A percentile compares a stretch with the other conserved stretches of the same genome.
These are phyloP conservation scores for Inga leiocalycina DNA, from an alignment of 306 rosid species.

Conservation along the genomic window DNA sequence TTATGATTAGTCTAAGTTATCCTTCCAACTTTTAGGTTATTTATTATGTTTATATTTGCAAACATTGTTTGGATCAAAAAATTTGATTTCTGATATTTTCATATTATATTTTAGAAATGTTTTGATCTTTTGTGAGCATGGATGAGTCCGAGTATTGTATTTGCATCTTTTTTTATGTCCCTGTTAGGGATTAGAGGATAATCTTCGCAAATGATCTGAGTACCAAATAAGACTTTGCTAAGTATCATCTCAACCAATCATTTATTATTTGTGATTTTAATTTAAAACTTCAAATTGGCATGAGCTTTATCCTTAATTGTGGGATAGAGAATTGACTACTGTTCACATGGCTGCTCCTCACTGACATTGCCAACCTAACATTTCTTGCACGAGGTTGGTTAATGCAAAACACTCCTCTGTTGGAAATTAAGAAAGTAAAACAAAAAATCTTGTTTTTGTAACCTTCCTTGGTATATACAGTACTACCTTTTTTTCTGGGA, in stretches of 20 bases:
- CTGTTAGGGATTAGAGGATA: not conserved
- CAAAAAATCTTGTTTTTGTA: not conserved
- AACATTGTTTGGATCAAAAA: not conserved
- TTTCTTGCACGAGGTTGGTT: not conserved
- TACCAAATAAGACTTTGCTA: not conserved
- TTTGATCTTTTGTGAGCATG: not conserved
- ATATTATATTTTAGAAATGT: not conserved
- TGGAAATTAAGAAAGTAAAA: not conserved
- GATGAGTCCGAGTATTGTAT: not conserved
- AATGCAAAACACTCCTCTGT: not conserved
- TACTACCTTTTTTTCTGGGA: not conserved
- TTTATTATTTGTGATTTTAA: not conserved
- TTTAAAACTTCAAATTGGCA: not conserved
- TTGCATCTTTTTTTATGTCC: not conserved
- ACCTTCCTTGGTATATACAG: not conserved
- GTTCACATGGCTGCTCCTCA: not conserved
- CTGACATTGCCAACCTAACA: not conserved
- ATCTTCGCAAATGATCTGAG: not conserved
- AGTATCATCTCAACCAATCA: not conserved
- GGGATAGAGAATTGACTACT: too few relatives aligned
- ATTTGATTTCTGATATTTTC: not conserved
- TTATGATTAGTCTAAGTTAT: not conserved
- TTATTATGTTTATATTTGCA: not conserved
- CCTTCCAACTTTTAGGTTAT: constrained; percentile 9
- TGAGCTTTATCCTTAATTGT: too few relatives aligned